A percentile compares a stretch with the other conserved stretches of the same genome.
Evolutionary conservation across 306 rosid genomes (phyloP).

Genomic region (Rosa rugosa): DNA sequence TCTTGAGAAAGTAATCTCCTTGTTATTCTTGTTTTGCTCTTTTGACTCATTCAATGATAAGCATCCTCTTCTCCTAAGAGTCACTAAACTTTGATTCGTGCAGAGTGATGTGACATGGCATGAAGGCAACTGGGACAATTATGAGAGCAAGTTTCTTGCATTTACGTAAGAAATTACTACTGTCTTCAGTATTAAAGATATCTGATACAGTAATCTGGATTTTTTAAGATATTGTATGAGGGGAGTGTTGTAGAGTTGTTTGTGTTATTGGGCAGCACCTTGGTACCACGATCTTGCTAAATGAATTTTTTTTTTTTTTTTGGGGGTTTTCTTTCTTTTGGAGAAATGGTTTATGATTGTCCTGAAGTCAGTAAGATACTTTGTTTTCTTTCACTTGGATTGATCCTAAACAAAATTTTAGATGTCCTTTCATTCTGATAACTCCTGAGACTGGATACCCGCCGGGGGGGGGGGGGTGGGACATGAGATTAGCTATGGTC

Average conservation of each 20-base stretch:
- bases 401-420: background rate
- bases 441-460: background rate
- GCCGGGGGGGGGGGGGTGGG: too few species aligned
- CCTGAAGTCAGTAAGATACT: background rate
- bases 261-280: background rate
- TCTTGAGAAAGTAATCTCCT: slow-evolving; percentile 56
- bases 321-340: background rate
- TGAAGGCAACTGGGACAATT: slow-evolving; percentile 80
- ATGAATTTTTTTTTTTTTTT: background rate
- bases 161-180: slow-evolving; percentile 67
- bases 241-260: background rate
- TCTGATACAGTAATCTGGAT: background rate
- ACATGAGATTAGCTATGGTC: background rate
- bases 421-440: background rate
- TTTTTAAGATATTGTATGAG: background rate
- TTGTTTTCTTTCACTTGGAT: background rate
- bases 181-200: background rate
- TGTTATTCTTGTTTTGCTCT: slow-evolving; percentile 15
- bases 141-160: slow-evolving; percentile 87
- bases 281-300: background rate
- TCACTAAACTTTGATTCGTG: slow-evolving; percentile 28
- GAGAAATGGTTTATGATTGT: background rate
- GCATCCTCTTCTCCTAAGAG: slow-evolving; percentile 16
- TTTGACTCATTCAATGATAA: slow-evolving; percentile 16
- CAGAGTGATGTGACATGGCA: slow-evolving; percentile 95